phyloP scores from a whole-genome alignment of 495 filamentous ascomycete species.

The Penicillium cinerascens region DNA sequence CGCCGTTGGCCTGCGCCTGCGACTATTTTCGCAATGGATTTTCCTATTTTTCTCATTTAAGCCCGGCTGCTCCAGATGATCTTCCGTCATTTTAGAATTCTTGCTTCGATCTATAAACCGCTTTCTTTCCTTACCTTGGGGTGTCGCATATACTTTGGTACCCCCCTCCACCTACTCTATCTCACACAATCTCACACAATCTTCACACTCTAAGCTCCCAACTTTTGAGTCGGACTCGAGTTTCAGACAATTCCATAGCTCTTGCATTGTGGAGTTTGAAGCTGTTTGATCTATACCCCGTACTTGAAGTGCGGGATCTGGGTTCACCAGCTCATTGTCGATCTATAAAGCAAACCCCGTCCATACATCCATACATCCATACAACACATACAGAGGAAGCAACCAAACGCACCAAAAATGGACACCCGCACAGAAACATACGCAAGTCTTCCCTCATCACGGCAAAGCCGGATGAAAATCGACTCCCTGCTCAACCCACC shows the following conservation, averaged over 20 bases:
- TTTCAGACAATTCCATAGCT: not conserved
- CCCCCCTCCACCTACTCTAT: constrained; percentile 3
- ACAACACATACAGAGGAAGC: not conserved
- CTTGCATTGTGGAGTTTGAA: not conserved
- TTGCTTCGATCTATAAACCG: constrained; percentile 24
- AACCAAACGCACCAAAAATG: constrained; percentile 3
- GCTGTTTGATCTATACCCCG: not conserved
- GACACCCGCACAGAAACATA: constrained; percentile 18
- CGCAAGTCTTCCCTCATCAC: constrained; percentile 20
- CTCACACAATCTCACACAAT: constrained; percentile 1
- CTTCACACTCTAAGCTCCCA: not conserved
- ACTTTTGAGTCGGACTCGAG: not conserved
- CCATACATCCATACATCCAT: too few species aligned
- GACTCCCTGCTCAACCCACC: constrained; percentile 37
- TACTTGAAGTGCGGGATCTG: not conserved
- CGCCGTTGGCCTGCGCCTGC: constrained; percentile 11
- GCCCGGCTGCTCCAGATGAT: constrained; percentile 23
- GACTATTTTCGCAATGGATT: constrained; percentile 13
- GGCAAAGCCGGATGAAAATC: constrained; percentile 41
- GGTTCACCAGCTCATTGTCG: not conserved
- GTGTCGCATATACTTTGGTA: constrained; percentile 15
- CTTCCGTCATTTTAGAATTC: constrained; percentile 5
- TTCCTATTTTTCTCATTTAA: constrained; percentile 19
- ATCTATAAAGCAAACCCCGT: not conserved
- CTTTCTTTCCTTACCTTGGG: constrained; percentile 9